Evolutionary conservation across 164 flowering plant genomes (phyloP).

Genomic region (Santalum album): DNA sequence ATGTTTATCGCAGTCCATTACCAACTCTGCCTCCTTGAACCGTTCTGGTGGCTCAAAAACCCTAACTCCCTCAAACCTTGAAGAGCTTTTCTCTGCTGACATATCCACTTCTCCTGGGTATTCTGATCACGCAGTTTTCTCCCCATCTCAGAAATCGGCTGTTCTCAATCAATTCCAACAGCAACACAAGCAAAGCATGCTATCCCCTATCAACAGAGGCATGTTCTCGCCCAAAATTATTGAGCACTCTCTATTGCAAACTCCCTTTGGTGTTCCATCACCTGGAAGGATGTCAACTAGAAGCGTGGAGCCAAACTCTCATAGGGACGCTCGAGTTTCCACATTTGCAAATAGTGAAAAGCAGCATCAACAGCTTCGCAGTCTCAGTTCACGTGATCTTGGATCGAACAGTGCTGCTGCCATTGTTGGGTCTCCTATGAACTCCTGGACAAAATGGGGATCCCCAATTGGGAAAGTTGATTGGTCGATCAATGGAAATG

Average conservation of each 20-base stretch:
- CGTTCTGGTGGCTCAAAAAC: conserved; percentile 9
- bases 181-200: conserved; percentile 9
- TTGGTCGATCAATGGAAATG: conserved; percentile 26
- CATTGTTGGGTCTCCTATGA: conserved; percentile 18
- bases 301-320: conserved; percentile 13
- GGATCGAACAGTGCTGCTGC: conserved; percentile 14
- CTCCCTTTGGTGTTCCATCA: not conserved
- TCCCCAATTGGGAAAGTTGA: conserved; percentile 27
- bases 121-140: conserved; percentile 12
- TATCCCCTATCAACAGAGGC: conserved; percentile 15
- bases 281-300: conserved; percentile 7
- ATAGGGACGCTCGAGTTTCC: conserved; percentile 22
- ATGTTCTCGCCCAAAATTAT: conserved; percentile 1
- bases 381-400: conserved; percentile 18
- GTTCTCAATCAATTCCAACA: conserved; percentile 14
- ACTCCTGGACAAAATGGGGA: conserved; percentile 29
- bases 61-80: conserved; percentile 14
- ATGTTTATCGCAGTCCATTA: conserved; percentile 14
- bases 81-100: conserved; percentile 15
- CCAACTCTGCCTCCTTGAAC: conserved; percentile 7
- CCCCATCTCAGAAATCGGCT: conserved; percentile 14
- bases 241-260: not conserved
- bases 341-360: conserved; percentile 21
- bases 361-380: conserved; percentile 26
- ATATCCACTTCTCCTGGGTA: conserved; percentile 7